Evolutionary conservation across 164 flowering plant genomes (phyloP), one percentile per base, ranked within the genome.

Genomic region (Nymphaea colorata): DNA sequence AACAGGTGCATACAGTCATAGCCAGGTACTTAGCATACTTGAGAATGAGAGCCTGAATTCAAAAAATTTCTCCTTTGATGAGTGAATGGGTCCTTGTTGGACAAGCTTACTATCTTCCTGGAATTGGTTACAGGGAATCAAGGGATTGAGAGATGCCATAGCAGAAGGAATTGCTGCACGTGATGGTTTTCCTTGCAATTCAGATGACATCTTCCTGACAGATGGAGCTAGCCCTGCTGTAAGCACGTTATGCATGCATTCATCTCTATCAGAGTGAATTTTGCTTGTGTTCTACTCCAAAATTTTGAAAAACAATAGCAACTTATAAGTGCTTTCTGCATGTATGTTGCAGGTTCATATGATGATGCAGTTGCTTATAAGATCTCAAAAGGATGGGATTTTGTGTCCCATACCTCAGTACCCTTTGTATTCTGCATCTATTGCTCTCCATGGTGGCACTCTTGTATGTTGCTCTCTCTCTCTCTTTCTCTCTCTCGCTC

Each of bases 211-310:
- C 65, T 95, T 95, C 82, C 81, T 95, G 79, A 90, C 96, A 15
- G 99, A 95, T 83, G 99, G 99, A 74, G 98, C 99, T 66, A 95
- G 97, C 76, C 98, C 99, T 12, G 96, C 86, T 74, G 99, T 92
- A 85, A 67, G n/a, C 47, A 3, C 15, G 8, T 61, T n/a, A 10
- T n/a, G 3, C 64, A 36, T 10, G 8, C 25, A 3, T 17, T 17
- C 59, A 55, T 61, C 16, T 61, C 64, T 61, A 8, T 17, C 16
- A 61, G n/a, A n/a, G 6, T 61, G 64, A 61, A 8, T 16, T 55
- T n/a, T 61, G 41, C 41, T 4, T 61, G 64, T 18, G 62, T n/a
- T 36, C 18, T 18, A 6, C 3, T 6, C 5, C 36, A 47, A 14
- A 2, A 14, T 4, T 16, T 16, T 18, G 36, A 36, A 63, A 41